phyloP scores from a whole-genome alignment of 495 filamentous ascomycete genomes.

The Penicillium parvum region DNA sequence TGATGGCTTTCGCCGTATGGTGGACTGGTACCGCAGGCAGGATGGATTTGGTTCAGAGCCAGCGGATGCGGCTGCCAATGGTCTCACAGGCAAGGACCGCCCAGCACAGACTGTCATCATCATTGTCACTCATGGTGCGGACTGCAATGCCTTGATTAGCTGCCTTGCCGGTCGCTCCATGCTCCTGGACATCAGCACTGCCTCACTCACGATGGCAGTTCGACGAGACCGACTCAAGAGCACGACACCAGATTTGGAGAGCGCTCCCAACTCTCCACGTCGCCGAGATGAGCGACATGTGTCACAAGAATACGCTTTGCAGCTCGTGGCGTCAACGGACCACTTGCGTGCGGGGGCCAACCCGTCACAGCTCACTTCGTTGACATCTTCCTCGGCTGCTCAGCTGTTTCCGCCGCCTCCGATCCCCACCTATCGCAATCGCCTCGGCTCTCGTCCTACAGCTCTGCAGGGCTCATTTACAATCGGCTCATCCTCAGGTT shows the following conservation, averaged over 20 bases:
- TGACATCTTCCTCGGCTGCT: slow-evolving; percentile 26
- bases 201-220: slow-evolving; percentile 86
- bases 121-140: slow-evolving; percentile 93
- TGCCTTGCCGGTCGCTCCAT: slow-evolving; percentile 85
- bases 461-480: slow-evolving; percentile 22
- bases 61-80: slow-evolving; percentile 26
- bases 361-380: slow-evolving; percentile 25
- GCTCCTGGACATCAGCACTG: slow-evolving; percentile 81
- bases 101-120: slow-evolving; percentile 80
- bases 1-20: slow-evolving; percentile 66
- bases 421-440: slow-evolving; percentile 31
- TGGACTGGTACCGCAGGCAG: slow-evolving; percentile 68
- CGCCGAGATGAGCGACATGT: slow-evolving; percentile 30
- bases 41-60: slow-evolving; percentile 39
- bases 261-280: slow-evolving; percentile 9
- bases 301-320: slow-evolving; percentile 68
- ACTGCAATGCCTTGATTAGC: slow-evolving; percentile 92
- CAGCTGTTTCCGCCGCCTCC: slow-evolving; percentile 17
- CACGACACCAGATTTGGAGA: slow-evolving; percentile 17
- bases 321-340: slow-evolving; percentile 71
- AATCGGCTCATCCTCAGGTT: slow-evolving; percentile 21
- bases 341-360: slow-evolving; percentile 62
- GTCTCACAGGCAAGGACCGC: slow-evolving; percentile 46
- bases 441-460: slow-evolving; percentile 23
- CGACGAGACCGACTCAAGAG: slow-evolving; percentile 49